Conservation (phyloP, 305 asterid genomes). For the Andrographis paniculata region DNA sequence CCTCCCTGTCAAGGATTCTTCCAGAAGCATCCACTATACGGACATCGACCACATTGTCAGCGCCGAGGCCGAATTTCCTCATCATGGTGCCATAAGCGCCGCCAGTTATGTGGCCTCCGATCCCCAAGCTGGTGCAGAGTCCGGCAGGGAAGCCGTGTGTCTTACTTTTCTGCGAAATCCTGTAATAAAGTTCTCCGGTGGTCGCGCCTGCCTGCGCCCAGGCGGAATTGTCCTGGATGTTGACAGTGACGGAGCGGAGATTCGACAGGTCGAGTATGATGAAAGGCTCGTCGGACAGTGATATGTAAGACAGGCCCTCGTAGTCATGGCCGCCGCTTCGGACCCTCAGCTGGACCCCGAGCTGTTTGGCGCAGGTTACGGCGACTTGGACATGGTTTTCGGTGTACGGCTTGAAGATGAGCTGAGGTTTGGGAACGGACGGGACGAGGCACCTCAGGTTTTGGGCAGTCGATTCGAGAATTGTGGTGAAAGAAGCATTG, state of each 20-base stretch:
- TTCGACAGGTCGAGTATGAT: slow-evolving; percentile 44
- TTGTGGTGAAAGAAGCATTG: slow-evolving; percentile 41
- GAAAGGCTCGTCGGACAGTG: slow-evolving; percentile 35
- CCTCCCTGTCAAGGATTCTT: slow-evolving; percentile 44
- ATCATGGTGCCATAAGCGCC: slow-evolving; percentile 80
- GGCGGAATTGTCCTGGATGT: slow-evolving; percentile 25
- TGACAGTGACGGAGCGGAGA: slow-evolving; percentile 35
- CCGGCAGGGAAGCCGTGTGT: slow-evolving; percentile 75
- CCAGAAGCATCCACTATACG: slow-evolving; percentile 53
- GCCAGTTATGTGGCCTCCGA: slow-evolving; percentile 79
- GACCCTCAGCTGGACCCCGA: slow-evolving; percentile 37
- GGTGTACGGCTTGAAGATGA: slow-evolving; percentile 55
- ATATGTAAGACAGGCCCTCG: slow-evolving; percentile 63
- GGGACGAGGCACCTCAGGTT: slow-evolving; percentile 58
- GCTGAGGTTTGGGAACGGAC: slow-evolving; percentile 48
- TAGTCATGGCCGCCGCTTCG: slow-evolving; percentile 87
- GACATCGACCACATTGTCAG: slow-evolving; percentile 66
- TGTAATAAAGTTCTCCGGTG: slow-evolving; percentile 54
- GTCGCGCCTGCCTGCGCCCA: slow-evolving; percentile 51
- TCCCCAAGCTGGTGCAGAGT: slow-evolving; percentile 60
- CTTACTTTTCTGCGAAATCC: slow-evolving; percentile 51
- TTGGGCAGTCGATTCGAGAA: slow-evolving; percentile 58
- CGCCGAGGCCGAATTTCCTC: slow-evolving; percentile 81
- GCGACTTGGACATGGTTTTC: slow-evolving; percentile 66
- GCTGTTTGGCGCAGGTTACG: slow-evolving; percentile 44